Conservation (phyloP, 208 protist species). For the Leishmania mexicana region DNA sequence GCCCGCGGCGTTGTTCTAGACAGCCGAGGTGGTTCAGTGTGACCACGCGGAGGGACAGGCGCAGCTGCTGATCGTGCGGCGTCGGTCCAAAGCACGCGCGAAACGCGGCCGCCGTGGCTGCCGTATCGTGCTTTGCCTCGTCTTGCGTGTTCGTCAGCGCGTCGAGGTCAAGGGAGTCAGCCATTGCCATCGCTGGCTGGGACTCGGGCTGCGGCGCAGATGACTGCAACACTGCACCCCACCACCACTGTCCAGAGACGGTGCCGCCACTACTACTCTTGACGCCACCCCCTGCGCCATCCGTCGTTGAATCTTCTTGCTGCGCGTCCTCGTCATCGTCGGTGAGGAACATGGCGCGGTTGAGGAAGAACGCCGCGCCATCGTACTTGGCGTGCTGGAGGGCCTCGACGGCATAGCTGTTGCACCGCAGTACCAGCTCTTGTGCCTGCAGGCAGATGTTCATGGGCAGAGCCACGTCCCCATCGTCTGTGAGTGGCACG, state of each 20-base stretch:
- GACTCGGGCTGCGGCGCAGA: neutral
- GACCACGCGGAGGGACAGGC: constrained; percentile 71
- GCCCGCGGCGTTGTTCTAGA: constrained; percentile 79
- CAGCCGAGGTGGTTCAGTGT: constrained; percentile 93
- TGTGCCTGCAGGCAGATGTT: constrained; percentile 47
- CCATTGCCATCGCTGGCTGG: neutral
- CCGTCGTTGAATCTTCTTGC: neutral
- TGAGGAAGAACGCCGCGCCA: constrained; percentile 62
- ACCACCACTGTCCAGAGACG: constrained; percentile 26
- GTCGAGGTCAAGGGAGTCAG: neutral
- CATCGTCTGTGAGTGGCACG: constrained; percentile 25
- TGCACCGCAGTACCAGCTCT: constrained; percentile 75
- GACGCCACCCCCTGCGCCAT: constrained; percentile 1
- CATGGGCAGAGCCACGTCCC: constrained; percentile 32
- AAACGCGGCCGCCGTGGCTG: constrained; percentile 22
- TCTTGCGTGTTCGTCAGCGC: neutral
- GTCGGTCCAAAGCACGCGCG: constrained; percentile 17
- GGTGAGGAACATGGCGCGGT: constrained; percentile 85
- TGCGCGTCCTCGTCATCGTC: constrained; percentile 35
- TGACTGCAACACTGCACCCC: constrained; percentile 16
- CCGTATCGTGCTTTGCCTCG: neutral
- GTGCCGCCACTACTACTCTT: neutral
- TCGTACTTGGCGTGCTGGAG: constrained; percentile 69
- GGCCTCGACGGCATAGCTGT: constrained; percentile 75
- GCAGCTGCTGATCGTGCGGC: constrained; percentile 32